Evolutionary conservation across 192 early-diverging fungal genomes (phyloP), one percentile per base, ranked within the genome.

Genomic region (Funneliformis mosseae): DNA sequence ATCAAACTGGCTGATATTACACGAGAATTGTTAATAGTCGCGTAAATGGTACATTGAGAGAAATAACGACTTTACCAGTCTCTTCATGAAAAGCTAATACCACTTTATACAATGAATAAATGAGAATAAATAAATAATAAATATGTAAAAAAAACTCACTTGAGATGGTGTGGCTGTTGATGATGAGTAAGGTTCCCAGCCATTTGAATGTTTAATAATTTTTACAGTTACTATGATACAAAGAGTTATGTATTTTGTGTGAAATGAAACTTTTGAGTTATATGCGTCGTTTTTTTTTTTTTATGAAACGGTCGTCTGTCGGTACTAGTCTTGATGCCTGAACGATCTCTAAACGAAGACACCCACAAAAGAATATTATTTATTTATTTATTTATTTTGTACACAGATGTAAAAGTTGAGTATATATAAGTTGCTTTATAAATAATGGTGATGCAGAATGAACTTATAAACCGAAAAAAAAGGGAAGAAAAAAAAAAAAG

Each of bases 81-180:
- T 6, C 8, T n/a, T 39, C n/a, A 9, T n/a, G 16, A n/a, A 70
- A 43, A 25, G 18, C 14, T n/a, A n/a, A n/a, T 39, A 71, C 41
- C 21, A 10, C 4, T 42, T 42, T n/a, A 33, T 33, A 28, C 11
- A 71, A 39, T n/a, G 0, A n/a, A 28, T 8, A 46, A 43, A 25
- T 25, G 5, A 5, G 2, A 27, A 23, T 60, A 18, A 5, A n/a
- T 55, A 76, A 27, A 33, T 14, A 12, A 38, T 62, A 33, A 18
- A 11, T 12, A 11, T 8, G 16, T 18, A 75, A 75, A 59, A 77
- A 75, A 75, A 59, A 77, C 77, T 78, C 38, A 78, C 77, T 78
- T 78, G n/a, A 78, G 33, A 38, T 78, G 77, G 9, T 78, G 69
- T n/a, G 21, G 69, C 39, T 71, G 77, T 33, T 78, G 77, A 67